These are phyloP conservation scores for Phalaenopsis aphrodite DNA, from an alignment of 106 monocot genomes.

Conservation along the genomic window DNA sequence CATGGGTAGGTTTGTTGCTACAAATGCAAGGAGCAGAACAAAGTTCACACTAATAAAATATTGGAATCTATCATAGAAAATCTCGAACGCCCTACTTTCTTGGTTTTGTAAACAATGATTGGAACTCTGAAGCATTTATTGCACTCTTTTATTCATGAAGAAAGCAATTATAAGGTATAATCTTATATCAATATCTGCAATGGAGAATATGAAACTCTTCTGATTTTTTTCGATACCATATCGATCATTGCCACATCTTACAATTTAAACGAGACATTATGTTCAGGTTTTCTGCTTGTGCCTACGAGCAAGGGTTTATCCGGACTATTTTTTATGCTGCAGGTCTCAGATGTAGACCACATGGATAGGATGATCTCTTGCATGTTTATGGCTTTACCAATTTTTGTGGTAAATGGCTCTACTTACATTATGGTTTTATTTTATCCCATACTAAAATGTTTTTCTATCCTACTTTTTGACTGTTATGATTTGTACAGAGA, in stretches of 20 bases:
- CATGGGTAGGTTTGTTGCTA: neutral
- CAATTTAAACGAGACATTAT: neutral
- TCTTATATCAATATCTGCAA: neutral
- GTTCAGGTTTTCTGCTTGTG: neutral
- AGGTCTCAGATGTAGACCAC: constrained; percentile 91
- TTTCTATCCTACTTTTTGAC: neutral
- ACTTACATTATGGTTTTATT: constrained; percentile 1
- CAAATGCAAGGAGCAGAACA: neutral
- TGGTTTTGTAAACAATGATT: neutral
- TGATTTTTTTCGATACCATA: neutral
- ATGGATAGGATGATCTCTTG: constrained; percentile 88
- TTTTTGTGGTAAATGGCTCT: constrained; percentile 57
- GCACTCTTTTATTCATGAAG: neutral
- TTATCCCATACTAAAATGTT: neutral
- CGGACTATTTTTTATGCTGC: constrained; percentile 15
- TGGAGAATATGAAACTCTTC: neutral
- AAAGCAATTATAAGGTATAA: neutral
- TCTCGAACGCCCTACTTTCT: neutral
- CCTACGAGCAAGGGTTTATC: neutral
- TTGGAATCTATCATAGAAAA: neutral
- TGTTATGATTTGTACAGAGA: constrained; percentile 35
- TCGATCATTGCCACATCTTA: neutral
- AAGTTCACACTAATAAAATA: neutral
- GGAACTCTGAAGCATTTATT: neutral
- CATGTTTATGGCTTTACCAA: constrained; percentile 93